Percentiles rank a stretch among this genome's conserved stretches.
phyloP scores from a whole-genome alignment of 768 basidiomycete genomes.

The Mrakia hoshinonis region DNA sequence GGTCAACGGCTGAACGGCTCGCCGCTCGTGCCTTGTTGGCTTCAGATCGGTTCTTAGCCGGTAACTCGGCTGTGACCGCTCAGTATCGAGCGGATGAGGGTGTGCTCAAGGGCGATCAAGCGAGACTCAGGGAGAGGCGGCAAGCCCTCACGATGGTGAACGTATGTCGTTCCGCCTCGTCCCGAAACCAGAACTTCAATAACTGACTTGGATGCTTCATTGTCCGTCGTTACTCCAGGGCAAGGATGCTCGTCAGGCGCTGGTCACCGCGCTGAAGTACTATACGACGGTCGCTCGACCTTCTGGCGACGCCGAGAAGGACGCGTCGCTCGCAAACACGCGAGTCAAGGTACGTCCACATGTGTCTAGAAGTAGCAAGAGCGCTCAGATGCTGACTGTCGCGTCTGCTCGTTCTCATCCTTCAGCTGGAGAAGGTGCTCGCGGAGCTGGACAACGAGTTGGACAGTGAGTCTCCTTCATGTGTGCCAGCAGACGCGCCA shows the following conservation, averaged over 20 bases:
- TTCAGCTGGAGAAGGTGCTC: conserved; percentile 7
- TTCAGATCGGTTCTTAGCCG: conserved; percentile 17
- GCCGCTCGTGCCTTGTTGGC: too few species aligned
- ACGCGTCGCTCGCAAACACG: not conserved
- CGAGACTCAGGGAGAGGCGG: not conserved
- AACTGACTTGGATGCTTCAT: too few species aligned
- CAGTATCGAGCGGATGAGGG: conserved; percentile 16
- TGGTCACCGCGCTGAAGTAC: conserved; percentile 13
- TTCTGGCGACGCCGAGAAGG: not conserved
- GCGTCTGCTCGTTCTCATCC: not conserved
- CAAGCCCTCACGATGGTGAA: conserved; percentile 14
- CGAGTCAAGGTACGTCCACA: not conserved
- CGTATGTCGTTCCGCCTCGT: not conserved
- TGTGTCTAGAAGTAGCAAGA: too few species aligned
- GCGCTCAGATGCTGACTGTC: not conserved
- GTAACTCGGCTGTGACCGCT: not conserved
- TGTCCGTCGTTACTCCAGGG: not conserved
- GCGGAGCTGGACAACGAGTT: conserved; percentile 14
- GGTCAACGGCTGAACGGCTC: not conserved
- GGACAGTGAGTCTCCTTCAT: not conserved
- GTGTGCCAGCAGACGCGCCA: not conserved
- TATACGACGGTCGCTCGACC: conserved; percentile 3
- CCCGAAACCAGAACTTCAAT: too few species aligned
- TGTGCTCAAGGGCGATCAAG: conserved; percentile 1
- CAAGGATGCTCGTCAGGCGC: conserved; percentile 14